A percentile compares a stretch with the other conserved stretches of the same genome.
Conservation (phyloP, 108 stramenopile genomes). For the Mayamaea pseudoterrestris region DNA sequence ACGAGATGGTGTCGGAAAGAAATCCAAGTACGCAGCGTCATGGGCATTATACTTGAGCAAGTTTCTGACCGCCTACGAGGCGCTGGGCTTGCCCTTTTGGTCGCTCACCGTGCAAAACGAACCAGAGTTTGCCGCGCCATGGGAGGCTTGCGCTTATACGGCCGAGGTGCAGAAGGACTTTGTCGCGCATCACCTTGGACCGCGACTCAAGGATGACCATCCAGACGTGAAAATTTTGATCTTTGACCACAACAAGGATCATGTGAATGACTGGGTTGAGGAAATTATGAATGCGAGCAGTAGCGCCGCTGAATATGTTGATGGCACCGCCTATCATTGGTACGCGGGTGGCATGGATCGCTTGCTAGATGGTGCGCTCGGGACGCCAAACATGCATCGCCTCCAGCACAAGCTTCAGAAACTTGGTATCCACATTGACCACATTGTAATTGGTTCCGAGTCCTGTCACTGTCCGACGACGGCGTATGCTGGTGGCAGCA, state of each 20-base stretch:
- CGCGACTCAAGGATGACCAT: conserved; percentile 52
- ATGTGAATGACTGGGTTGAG: conserved; percentile 62
- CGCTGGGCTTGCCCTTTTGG: conserved; percentile 49
- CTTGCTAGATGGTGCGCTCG: conserved; percentile 80
- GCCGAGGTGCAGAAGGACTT: conserved; percentile 59
- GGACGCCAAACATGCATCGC: conserved; percentile 68
- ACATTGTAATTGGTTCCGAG: conserved; percentile 48
- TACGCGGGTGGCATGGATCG: conserved; percentile 82
- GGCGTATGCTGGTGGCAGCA: conserved; percentile 72
- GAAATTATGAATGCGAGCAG: conserved; percentile 27
- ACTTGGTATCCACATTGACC: conserved; percentile 17
- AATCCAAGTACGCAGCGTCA: conserved; percentile 58
- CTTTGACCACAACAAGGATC: conserved; percentile 97
- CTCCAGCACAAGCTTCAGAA: conserved; percentile 28
- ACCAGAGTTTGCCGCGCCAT: conserved; percentile 92
- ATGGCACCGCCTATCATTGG: conserved; percentile 93
- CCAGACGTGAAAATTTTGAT: conserved; percentile 77
- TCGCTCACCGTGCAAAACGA: conserved; percentile 89
- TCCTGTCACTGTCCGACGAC: conserved; percentile 74
- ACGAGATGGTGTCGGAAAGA: conserved; percentile 49
- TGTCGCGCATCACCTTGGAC: conserved; percentile 81
- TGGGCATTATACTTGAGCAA: conserved; percentile 81
- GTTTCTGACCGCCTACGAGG: conserved; percentile 59
- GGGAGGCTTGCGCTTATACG: conserved; percentile 92
- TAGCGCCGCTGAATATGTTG: conserved; percentile 55